Conservation (phyloP, 345 rosid species). For the Hypericum perforatum region DNA sequence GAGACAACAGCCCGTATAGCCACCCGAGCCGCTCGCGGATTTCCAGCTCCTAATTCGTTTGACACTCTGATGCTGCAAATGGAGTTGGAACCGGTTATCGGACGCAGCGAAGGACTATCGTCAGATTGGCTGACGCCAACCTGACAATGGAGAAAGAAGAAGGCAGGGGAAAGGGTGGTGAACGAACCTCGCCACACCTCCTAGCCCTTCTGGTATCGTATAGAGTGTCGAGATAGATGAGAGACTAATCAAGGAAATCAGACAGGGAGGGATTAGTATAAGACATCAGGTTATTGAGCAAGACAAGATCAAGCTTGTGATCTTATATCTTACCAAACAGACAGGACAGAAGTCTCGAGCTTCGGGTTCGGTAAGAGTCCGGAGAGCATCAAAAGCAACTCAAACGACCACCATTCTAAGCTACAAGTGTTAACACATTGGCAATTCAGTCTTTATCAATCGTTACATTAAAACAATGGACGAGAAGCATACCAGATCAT, state of each 20-base stretch:
- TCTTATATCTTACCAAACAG: not conserved
- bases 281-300: not conserved
- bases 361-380: conserved; percentile 1
- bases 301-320: not conserved
- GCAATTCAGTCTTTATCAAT: not conserved
- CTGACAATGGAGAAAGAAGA: too few species aligned
- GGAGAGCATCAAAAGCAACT: not conserved
- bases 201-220: conserved; percentile 3
- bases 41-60: conserved; percentile 2
- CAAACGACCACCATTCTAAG: conserved; percentile 6
- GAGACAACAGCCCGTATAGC: not conserved
- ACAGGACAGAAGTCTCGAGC: conserved; percentile 4
- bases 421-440: not conserved
- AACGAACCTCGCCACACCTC: not conserved
- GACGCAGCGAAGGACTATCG: too few species aligned
- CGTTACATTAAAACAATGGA: not conserved
- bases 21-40: not conserved
- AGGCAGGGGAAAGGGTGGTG: not conserved
- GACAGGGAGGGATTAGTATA: not conserved
- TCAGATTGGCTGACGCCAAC: too few species aligned
- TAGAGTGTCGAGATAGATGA: not conserved
- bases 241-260: not conserved
- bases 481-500: not conserved
- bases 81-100: not conserved
- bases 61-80: not conserved